phyloP scores from a whole-genome alignment of 805 yeast genomes.

The Saccharomycopsis vini region DNA sequence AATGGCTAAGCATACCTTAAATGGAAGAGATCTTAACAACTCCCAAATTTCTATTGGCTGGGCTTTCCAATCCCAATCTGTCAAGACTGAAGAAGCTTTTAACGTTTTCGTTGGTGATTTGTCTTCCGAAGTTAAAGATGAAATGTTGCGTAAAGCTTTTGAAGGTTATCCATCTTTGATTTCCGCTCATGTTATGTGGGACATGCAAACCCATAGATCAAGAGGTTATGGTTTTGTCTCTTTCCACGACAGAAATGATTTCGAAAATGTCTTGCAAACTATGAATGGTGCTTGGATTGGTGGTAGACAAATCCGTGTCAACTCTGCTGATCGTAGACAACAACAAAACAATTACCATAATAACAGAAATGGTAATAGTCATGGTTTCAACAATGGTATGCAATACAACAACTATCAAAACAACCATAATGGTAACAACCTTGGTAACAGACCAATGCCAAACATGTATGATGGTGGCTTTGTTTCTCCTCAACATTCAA shows the following conservation, averaged over 20 bases:
- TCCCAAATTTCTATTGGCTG: constrained; percentile 59
- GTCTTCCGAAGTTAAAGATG: constrained; percentile 76
- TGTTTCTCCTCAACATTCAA: constrained; percentile 8
- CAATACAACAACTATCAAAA: constrained; percentile 16
- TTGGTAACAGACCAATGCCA: constrained; percentile 7
- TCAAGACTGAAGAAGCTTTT: constrained; percentile 46
- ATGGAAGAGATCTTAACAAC: constrained; percentile 48
- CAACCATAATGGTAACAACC: constrained; percentile 16
- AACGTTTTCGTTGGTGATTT: constrained; percentile 84
- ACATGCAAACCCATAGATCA: constrained; percentile 86
- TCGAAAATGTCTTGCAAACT: constrained; percentile 59
- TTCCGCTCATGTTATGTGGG: constrained; percentile 96
- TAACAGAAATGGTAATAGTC: constrained; percentile 21
- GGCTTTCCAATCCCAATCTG: constrained; percentile 78
- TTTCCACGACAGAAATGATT: constrained; percentile 56
- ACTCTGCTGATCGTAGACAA: constrained; percentile 79
- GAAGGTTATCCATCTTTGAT: constrained; percentile 46
- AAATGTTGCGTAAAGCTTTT: constrained; percentile 50
- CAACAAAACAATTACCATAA: constrained; percentile 23
- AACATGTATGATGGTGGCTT: background rate
- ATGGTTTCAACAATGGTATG: constrained; percentile 19
- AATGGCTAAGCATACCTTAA: constrained; percentile 49
- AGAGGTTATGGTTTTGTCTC: constrained; percentile 90
- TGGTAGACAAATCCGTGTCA: constrained; percentile 72
- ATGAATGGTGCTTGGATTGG: constrained; percentile 69